Base-by-base conservation (phyloP, 352 stramenopile species). In the Aphanomyces cochlioides region DNA sequence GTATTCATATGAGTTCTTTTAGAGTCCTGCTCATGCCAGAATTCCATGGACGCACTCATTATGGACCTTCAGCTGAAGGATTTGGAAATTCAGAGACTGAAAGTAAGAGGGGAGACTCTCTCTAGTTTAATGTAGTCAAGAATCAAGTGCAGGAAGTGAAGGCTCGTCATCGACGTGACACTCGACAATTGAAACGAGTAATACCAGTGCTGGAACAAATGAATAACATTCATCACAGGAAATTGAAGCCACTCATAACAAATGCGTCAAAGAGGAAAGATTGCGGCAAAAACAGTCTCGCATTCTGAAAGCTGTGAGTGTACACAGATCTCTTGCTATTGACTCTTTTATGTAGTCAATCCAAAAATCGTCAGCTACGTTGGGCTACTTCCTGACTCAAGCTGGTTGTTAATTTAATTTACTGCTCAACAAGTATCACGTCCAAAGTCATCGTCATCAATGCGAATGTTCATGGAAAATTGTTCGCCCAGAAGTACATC, bases 381-480 rank as follows among this genome's bases (percentile, higher is more conserved):
- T 67, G 43, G 43, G 41, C 19, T 67, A 56, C n/a, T 67, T 56
- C 13, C 21, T 67, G 12, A 6, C 19, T 28, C 40, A 28, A 28
- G 28, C 28, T 28, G 28, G 28, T 28, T 28, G 28, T 28, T 28
- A 28, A 28, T 28, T 28, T 28, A 28, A 28, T 28, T 28, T 28
- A 28, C 28, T 28, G 28, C 28, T 28, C 28, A 89, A 69, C 84
- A 92, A 40, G 78, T 48, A 7, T 90, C 79, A 47, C 72, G 79
- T 36, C 70, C 80, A 65, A 88, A 95, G 73, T 98, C 93, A 73
- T 98, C 85, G 74, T 98, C 93, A 71, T 98, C 93, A 66, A 98
- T 98, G 38, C 93, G 82, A 37, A 98, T 83, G 0, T 75, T 75
- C 1, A 90, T 78, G n/a, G 93, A 60, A 70, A 93, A 98, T 67